phyloP scores from a whole-genome alignment of 2,329 filamentous ascomycete species.

The Alternaria atra region DNA sequence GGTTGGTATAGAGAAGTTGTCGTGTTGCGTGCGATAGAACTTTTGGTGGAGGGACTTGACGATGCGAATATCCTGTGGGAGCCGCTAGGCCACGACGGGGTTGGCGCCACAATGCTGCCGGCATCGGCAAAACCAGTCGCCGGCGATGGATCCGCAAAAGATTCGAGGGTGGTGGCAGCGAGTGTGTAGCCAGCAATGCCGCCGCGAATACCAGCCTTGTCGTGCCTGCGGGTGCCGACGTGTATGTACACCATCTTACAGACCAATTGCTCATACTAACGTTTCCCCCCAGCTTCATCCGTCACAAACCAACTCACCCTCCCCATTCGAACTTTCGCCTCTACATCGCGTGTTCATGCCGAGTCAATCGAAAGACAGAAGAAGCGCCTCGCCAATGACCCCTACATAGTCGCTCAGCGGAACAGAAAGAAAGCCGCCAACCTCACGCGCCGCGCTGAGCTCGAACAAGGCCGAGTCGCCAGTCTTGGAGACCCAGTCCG shows the following conservation, averaged over 20 bases:
- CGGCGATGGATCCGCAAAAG: conserved; percentile 22
- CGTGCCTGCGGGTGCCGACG: conserved; percentile 54
- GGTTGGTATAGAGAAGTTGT: conserved; percentile 31
- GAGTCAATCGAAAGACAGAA: conserved; percentile 57
- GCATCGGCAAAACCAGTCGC: conserved; percentile 19
- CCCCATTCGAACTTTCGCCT: conserved; percentile 66
- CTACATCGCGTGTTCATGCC: conserved; percentile 70
- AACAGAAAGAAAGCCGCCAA: conserved; percentile 86
- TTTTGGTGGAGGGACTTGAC: conserved; percentile 27
- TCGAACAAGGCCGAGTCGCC: conserved; percentile 70
- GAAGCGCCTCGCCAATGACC: conserved; percentile 75
- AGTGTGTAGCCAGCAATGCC: conserved; percentile 51
- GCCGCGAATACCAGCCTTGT: conserved; percentile 56
- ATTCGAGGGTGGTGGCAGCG: conserved; percentile 21
- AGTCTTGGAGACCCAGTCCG: conserved; percentile 80
- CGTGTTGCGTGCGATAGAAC: conserved; percentile 35
- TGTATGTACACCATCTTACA: conserved; percentile 32
- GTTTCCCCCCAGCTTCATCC: conserved; percentile 20
- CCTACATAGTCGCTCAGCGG: conserved; percentile 82
- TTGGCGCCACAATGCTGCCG: conserved; percentile 11
- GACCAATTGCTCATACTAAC: not conserved
- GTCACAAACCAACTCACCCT: conserved; percentile 56
- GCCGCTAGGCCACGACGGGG: conserved; percentile 20
- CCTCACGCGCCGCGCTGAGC: conserved; percentile 74
- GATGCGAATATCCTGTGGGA: conserved; percentile 28